Conservation (phyloP, 352 stramenopile species). For the Phytophthora quininea region DNA sequence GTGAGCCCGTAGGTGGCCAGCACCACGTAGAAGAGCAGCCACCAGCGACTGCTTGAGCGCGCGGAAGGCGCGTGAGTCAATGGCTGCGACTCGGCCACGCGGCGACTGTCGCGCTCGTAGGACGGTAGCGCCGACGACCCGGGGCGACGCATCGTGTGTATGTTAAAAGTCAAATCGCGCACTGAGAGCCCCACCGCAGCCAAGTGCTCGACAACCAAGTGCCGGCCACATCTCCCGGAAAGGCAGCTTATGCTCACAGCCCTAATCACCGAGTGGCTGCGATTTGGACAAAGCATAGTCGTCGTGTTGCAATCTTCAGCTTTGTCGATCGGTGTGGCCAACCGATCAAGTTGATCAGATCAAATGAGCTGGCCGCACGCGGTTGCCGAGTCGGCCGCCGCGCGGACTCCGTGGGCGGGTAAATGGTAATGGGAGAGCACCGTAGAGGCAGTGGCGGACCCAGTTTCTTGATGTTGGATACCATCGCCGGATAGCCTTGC, state of each 20-base stretch:
- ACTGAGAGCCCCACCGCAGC: constrained; percentile 16
- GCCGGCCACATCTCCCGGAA: constrained; percentile 22
- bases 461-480: too few relatives aligned
- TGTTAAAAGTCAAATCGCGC: constrained; percentile 20
- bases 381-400: too few relatives aligned
- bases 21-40: constrained; percentile 37
- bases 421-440: too few relatives aligned
- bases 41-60: constrained; percentile 20
- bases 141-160: constrained; percentile 30
- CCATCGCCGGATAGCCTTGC: too few relatives aligned
- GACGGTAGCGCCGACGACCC: constrained; percentile 37
- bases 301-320: not conserved
- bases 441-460: too few relatives aligned
- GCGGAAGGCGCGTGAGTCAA: not conserved
- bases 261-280: not conserved
- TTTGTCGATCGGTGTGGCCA: too few relatives aligned
- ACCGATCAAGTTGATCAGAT: too few relatives aligned
- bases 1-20: constrained; percentile 31
- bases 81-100: not conserved
- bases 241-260: not conserved
- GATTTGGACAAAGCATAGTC: not conserved
- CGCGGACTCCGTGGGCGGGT: too few relatives aligned
- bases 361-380: too few relatives aligned
- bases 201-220: constrained; percentile 7
- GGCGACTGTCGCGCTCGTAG: constrained; percentile 13